Evolutionary conservation across 768 basidiomycete genomes (phyloP).

Genomic region (Cystofilobasidium capitatum): DNA sequence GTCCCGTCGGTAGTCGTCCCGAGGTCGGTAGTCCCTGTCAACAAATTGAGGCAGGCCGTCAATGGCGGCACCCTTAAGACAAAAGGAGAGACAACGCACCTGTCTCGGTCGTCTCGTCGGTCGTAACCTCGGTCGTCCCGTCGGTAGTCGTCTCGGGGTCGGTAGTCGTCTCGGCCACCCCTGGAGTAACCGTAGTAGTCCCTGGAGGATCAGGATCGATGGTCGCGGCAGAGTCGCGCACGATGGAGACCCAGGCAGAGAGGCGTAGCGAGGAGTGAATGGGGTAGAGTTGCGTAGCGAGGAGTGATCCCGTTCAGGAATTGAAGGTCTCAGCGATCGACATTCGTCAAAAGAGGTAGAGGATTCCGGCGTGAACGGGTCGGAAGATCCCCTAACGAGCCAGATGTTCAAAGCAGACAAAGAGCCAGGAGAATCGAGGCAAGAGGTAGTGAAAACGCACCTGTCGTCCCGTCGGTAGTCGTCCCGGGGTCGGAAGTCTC

Average conservation of each 20-base stretch:
- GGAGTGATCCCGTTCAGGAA: no score
- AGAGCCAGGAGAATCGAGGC: neutral
- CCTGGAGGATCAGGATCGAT: neutral
- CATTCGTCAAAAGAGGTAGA: neutral
- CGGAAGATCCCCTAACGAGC: neutral
- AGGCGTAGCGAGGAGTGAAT: neutral
- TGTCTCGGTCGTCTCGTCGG: slow-evolving; percentile 27
- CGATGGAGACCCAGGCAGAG: neutral
- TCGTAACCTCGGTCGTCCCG: slow-evolving; percentile 26
- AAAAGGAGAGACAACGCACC: neutral
- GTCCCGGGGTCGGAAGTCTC: slow-evolving; percentile 44
- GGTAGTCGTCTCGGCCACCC: slow-evolving; percentile 5
- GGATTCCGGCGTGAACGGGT: no score
- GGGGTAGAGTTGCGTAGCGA: no score
- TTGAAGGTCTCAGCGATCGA: slow-evolving; percentile 1
- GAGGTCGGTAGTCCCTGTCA: neutral
- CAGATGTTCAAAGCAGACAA: neutral
- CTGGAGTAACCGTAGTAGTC: slow-evolving; percentile 4
- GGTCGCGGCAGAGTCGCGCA: neutral
- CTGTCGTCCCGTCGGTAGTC: slow-evolving; percentile 15
- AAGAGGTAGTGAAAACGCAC: neutral
- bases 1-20: slow-evolving; percentile 37
- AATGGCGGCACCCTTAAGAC: neutral
- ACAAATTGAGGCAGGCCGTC: no score
- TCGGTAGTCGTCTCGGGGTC: slow-evolving; percentile 15